Percentiles rank a stretch among this genome's conserved stretches.
phyloP scores from a whole-genome alignment of 2,329 filamentous ascomycete genomes.

The Alternaria longipes region DNA sequence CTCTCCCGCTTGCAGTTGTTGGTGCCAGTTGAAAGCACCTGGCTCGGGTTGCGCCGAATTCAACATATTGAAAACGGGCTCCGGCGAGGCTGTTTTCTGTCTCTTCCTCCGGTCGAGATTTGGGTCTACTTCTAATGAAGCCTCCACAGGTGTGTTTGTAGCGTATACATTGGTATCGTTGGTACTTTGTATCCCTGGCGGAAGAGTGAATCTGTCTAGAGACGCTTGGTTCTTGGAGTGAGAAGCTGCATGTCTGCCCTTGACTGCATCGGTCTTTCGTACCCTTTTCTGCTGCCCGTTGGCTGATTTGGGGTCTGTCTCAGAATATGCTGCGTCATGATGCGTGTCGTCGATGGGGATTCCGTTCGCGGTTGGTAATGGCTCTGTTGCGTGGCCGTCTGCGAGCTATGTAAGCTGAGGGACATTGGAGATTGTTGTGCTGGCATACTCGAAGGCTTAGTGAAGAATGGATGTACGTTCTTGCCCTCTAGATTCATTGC shows the following conservation, averaged over 20 bases:
- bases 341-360: slow-evolving; percentile 22
- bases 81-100: slow-evolving; percentile 48
- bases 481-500: slow-evolving; percentile 52
- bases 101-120: slow-evolving; percentile 50
- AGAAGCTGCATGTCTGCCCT: slow-evolving; percentile 22
- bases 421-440: too few relatives aligned
- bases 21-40: slow-evolving; percentile 33
- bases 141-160: slow-evolving; percentile 8
- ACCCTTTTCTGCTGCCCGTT: slow-evolving; percentile 36
- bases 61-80: background rate
- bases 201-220: slow-evolving; percentile 39
- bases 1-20: slow-evolving; percentile 42
- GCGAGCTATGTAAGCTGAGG: slow-evolving; percentile 8
- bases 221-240: slow-evolving; percentile 36
- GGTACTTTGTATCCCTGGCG: slow-evolving; percentile 8
- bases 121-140: slow-evolving; percentile 39
- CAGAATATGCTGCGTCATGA: slow-evolving; percentile 28
- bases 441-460: slow-evolving; percentile 39
- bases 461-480: slow-evolving; percentile 52
- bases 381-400: slow-evolving; percentile 28
- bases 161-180: background rate
- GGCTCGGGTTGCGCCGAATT: background rate
- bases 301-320: slow-evolving; percentile 22
- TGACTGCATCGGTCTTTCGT: slow-evolving; percentile 30
- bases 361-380: slow-evolving; percentile 11